Base-by-base conservation (phyloP, 164 flowering plant species). In the Nymphaea colorata region DNA sequence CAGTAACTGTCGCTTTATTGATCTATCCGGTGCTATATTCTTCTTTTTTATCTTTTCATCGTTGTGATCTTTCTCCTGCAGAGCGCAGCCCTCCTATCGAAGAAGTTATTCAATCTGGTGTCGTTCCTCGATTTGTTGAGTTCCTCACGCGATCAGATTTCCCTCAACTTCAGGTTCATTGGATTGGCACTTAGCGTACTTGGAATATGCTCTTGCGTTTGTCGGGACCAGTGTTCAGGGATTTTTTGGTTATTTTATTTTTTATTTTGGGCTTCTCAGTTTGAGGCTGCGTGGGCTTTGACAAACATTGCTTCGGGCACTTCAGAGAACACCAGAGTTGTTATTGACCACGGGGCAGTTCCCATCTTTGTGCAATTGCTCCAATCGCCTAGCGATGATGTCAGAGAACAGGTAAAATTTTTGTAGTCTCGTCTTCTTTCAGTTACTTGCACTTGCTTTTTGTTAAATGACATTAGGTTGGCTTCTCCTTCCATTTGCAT, bases 251-350 rank as follows among this genome's bases (percentile, higher is more conserved):
- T 25, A 51, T 51, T 51, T 51, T 51, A 15, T 51, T 51, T 51
- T 15, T 51, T 51, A 15, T 8, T 51, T 51, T 12, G 64, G 12
- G 25, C 12, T 8, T 36, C 71, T 69, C 81, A 89, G 96, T 89
- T 91, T 82, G 98, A 91, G 74, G 98, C 98, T 18, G 98, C 98
- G 42, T 91, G 98, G 98, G 96, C 94, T 67, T 76, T 91, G 75
- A 91, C 98, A n/a, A 91, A 91, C 79, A 83, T 91, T 79, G 98
- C 98, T 41, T 89, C 97, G 68, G 95, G 97, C 59, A 89, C 97
- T 57, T 89, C 95, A 8, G 96, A 89, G 67, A 87, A 91, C 69
- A 87, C 96, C 57, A 78, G 81, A 61, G 89, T 85, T 70, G 95
- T 91, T n/a, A 91, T 91, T 76, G 91, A 91, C 3, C 82, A 84